phyloP scores from a whole-genome alignment of 805 yeast genomes.

The Saturnispora sanitii region DNA sequence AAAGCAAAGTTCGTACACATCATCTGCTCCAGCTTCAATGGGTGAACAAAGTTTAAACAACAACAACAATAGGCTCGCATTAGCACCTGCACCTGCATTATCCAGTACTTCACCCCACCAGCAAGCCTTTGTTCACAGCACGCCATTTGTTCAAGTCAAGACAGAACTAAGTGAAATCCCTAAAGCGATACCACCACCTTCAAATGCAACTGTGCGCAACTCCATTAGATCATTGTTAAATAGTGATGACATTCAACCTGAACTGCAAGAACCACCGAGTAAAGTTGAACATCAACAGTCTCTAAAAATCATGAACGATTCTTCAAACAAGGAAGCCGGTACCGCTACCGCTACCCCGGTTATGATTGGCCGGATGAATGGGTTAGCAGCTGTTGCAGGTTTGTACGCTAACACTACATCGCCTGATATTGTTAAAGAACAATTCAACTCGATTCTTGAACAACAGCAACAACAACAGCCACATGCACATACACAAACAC shows the following conservation, averaged over 20 bases:
- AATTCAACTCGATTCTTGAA: neutral
- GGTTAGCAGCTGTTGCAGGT: slow-evolving; percentile 8
- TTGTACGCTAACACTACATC: slow-evolving; percentile 3
- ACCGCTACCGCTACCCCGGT: no score
- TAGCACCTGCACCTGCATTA: neutral
- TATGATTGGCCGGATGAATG: slow-evolving; percentile 4
- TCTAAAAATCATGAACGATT: no score
- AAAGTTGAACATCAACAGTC: neutral
- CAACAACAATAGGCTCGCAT: neutral
- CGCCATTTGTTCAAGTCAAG: neutral
- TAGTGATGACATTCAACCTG: slow-evolving; percentile 3
- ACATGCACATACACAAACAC: neutral
- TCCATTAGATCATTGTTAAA: slow-evolving; percentile 6
- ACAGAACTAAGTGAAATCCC: neutral
- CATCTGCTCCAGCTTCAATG: slow-evolving; percentile 1
- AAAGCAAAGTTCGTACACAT: slow-evolving; percentile 12
- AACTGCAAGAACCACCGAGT: neutral
- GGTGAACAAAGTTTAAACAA: neutral
- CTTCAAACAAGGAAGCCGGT: no score
- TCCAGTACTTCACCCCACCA: neutral
- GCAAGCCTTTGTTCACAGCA: neutral
- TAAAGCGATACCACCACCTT: no score
- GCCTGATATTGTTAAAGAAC: neutral
- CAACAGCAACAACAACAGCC: slow-evolving; percentile 12
- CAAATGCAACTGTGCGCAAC: neutral